phyloP scores from a whole-genome alignment of 148 eudicot species.

The Dianthus caryophyllus region DNA sequence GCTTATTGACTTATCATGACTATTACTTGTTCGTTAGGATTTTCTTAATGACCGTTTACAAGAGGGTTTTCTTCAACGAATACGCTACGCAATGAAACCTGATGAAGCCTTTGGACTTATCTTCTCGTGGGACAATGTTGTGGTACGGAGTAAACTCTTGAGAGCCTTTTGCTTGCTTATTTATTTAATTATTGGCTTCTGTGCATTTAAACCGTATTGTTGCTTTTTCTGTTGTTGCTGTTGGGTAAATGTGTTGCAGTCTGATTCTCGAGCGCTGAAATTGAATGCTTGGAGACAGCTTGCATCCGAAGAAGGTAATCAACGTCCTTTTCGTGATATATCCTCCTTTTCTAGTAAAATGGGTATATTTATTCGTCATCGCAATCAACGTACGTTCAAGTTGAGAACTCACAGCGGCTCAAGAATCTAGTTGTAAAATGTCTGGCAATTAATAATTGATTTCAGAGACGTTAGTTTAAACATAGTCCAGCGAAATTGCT shows the following conservation, averaged over 20 bases:
- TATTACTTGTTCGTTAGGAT: constrained; percentile 46
- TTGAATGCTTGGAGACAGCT: constrained; percentile 88
- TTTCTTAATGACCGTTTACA: constrained; percentile 79
- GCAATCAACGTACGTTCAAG: neutral
- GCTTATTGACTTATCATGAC: neutral
- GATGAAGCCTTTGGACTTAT: constrained; percentile 98
- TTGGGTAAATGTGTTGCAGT: constrained; percentile 40
- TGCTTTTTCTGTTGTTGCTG: neutral
- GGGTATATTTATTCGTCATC: neutral
- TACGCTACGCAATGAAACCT: constrained; percentile 97
- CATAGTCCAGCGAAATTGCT: neutral
- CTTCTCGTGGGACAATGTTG: constrained; percentile 96
- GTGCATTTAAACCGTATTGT: neutral
- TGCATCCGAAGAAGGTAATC: constrained; percentile 80
- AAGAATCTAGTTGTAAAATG: neutral
- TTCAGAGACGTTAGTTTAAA: neutral
- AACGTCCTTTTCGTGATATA: neutral
- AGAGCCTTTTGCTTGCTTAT: neutral
- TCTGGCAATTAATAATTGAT: neutral
- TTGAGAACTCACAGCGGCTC: neutral
- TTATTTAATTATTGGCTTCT: neutral
- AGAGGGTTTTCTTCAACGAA: constrained; percentile 79
- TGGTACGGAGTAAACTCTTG: constrained; percentile 42
- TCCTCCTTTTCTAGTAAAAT: neutral
- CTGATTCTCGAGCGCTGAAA: constrained; percentile 72